Evolutionary conservation across 768 basidiomycete species (phyloP), one percentile per base, ranked within the genome.

Genomic region (Suillus plorans): DNA sequence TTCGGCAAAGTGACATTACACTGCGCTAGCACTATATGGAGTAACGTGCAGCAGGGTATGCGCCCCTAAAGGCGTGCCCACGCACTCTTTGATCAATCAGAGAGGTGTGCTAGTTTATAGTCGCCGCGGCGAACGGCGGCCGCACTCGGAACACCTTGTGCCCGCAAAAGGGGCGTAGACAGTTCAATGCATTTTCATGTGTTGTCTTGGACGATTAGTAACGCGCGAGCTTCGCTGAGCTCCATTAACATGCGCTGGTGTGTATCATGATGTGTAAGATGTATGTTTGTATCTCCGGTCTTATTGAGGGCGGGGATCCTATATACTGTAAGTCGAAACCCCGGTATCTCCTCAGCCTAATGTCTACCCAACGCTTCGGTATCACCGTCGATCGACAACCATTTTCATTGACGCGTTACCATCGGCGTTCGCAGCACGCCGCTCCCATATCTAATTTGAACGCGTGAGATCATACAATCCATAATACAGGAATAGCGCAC

Each of bases 371-470:
- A 60, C 31, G 9, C 61, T 53, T 22, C 58, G 22, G 60, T 45
- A 61, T 65, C 63, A 72, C 66, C 56, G 66, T 50, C 70, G 75
- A 73, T 81, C 78, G 60, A 77, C 70, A 44, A 72, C 70, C 77
- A 77, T 78, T 63, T 66, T 69, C 59, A 37, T 62, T 39, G 59
- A 56, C 61, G 73, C 56, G 34, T 71, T 67, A 53, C 67, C 66
- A 34, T 65, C 67, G 14, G 45, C 44, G 37, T 66, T 42, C 50
- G 66, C 60, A 60, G 74, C 75, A 69, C 87, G 80, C 67, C 84
- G 81, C 76, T 89, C 87, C 88, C 88, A 89, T 70, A 89, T 86
- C 88, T 89, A 70, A 44, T 59, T 34, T 22, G 16, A 52, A 49
- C 20, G 70, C 64, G 53, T 74, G 62, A 70, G 60, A 36, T 62